Base-by-base conservation (phyloP, 257 asterid species). In the Gentiana straminea region DNA sequence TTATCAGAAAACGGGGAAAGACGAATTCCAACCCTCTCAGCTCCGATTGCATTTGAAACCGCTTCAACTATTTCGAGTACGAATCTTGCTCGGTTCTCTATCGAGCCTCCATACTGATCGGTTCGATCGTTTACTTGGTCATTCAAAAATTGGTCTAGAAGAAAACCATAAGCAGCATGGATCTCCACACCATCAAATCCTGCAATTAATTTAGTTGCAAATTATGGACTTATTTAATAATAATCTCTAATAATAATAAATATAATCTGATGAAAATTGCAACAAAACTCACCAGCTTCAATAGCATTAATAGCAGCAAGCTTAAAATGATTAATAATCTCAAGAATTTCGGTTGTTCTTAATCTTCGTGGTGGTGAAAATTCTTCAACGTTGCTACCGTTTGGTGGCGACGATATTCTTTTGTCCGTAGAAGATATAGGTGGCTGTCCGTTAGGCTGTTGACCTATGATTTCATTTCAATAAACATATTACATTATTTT, bases 341-440 rank as follows among this genome's bases (percentile, higher is more conserved):
- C 34, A 36, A 73, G 70, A 67, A 68, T 68, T 64, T 68, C 78
- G 13, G 56, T 63, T 33, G 50, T 60, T 8, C 35, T 47, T 13
- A 73, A 34, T 0, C 63, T 60, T 33, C 66, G 38, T 24, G 78
- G 71, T 1, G 74, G 68, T 5, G 74, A 54, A 60, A 34, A 64
- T 47, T 35, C 12, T 37, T 52, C 44, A 33, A 58, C 51, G 35
- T 66, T 60, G 12, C 13, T 5, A 2, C 58, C 62, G 54, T 38
- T 51, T 15, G 65, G 9, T 59, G 45, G 48, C 52, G 68, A 46
- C 41, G 64, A 9, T 9, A 65, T 4, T 32, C 33, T 41, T 62
- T 68, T 72, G 58, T 63, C 71, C 11, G 70, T 66, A 11, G 66
- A 57, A 13, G 77, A 67, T 13, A 72, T 59, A 11, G 73, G 77